Conservation (phyloP, 805 yeast genomes). For the Pichia exigua region DNA sequence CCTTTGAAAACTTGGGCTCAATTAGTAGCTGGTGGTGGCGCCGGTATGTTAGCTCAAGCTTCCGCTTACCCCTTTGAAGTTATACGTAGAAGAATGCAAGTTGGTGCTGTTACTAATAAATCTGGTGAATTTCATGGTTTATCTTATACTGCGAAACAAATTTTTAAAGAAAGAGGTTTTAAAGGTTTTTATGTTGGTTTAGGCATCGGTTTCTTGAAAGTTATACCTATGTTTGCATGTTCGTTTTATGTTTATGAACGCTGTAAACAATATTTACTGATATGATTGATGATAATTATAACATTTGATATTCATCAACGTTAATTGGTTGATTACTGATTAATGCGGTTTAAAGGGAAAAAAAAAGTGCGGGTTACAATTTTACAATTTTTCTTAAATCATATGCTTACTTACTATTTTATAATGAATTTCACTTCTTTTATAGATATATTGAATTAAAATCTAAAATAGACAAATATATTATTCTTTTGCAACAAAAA, state of each 20-base stretch:
- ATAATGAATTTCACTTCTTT: neutral
- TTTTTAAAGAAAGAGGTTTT: slow-evolving; percentile 68
- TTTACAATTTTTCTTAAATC: neutral
- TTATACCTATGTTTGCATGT: slow-evolving; percentile 95
- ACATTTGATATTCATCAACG: neutral
- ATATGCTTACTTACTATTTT: neutral
- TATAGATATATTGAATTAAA: neutral
- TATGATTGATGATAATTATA: slow-evolving; percentile 25
- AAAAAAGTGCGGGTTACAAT: neutral
- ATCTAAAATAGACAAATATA: neutral
- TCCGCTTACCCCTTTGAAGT: slow-evolving; percentile 97
- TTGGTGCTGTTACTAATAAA: slow-evolving; percentile 63
- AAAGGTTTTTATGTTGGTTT: slow-evolving; percentile 91
- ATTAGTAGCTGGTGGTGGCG: slow-evolving; percentile 87
- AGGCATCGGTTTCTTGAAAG: slow-evolving; percentile 91
- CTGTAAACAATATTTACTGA: slow-evolving; percentile 61
- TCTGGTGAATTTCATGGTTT: slow-evolving; percentile 52
- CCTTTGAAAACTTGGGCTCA: slow-evolving; percentile 92
- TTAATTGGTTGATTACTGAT: neutral
- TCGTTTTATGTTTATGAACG: slow-evolving; percentile 92
- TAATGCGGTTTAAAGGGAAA: neutral
- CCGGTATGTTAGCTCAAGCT: slow-evolving; percentile 91
- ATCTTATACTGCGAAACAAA: slow-evolving; percentile 45
- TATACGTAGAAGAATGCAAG: slow-evolving; percentile 91
- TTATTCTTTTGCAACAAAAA: neutral